Evolutionary conservation across 345 rosid species (phyloP).

Genomic region (Hibiscus mutabilis): DNA sequence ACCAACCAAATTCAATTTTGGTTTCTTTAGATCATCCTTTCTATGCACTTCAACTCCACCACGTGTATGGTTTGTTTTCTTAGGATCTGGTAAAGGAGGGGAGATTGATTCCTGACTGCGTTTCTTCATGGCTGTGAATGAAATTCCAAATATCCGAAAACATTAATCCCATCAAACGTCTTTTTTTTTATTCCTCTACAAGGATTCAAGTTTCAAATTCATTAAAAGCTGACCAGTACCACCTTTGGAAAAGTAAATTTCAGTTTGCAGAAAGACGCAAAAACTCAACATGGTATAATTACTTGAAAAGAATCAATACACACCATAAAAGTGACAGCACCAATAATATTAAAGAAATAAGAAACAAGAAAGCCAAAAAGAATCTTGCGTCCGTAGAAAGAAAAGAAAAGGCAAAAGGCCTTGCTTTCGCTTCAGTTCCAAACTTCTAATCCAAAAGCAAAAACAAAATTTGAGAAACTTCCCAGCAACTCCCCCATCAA

Average conservation of each 20-base stretch:
- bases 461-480: slow-evolving; percentile 41
- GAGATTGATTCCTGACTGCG: slow-evolving; percentile 48
- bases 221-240: slow-evolving; percentile 17
- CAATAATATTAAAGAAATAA: slow-evolving; percentile 16
- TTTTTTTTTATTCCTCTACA: not conserved
- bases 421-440: slow-evolving; percentile 39
- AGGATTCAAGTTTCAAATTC: slow-evolving; percentile 17
- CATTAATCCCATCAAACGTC: slow-evolving; percentile 4
- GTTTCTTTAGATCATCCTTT: slow-evolving; percentile 37
- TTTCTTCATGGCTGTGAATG: slow-evolving; percentile 77
- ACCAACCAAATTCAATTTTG: slow-evolving; percentile 46
- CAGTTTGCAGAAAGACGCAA: slow-evolving; percentile 1
- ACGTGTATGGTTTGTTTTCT: slow-evolving; percentile 38
- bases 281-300: slow-evolving; percentile 7
- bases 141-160: slow-evolving; percentile 22
- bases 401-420: slow-evolving; percentile 34
- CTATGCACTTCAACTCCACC: slow-evolving; percentile 29
- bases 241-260: slow-evolving; percentile 24
- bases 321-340: slow-evolving; percentile 23
- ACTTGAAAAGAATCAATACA: slow-evolving; percentile 22
- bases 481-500: slow-evolving; percentile 33
- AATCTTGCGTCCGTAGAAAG: slow-evolving; percentile 45
- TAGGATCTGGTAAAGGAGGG: slow-evolving; percentile 42
- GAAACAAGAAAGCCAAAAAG: slow-evolving; percentile 25
- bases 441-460: slow-evolving; percentile 37